These are phyloP conservation scores for Trichoderma endophyticum DNA, from an alignment of 2,329 filamentous ascomycete genomes.

Conservation along the genomic window DNA sequence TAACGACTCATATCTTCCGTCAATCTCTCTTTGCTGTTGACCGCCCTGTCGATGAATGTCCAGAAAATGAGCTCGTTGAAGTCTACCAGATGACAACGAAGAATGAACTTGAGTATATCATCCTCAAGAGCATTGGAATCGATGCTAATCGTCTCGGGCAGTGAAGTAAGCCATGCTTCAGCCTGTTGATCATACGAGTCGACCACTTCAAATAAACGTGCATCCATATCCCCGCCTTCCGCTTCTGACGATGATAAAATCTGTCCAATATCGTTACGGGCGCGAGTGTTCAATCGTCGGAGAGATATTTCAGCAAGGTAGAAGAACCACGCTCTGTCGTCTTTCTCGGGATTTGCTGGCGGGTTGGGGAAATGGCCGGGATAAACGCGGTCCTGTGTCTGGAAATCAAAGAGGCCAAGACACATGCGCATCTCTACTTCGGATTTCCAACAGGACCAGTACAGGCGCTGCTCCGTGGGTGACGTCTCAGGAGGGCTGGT, in stretches of 20 bases:
- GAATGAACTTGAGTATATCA: not conserved
- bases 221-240: not conserved
- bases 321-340: not conserved
- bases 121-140: not conserved
- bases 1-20: not conserved
- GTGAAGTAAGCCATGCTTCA: not conserved
- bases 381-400: not conserved
- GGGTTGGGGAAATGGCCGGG: not conserved
- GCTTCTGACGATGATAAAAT: not conserved
- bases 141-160: not conserved
- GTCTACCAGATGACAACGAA: not conserved
- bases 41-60: not conserved
- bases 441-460: not conserved
- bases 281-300: not conserved
- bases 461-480: not conserved
- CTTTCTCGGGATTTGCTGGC: not conserved
- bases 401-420: not conserved
- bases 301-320: not conserved
- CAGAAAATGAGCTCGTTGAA: not conserved
- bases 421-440: not conserved
- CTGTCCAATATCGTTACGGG: not conserved
- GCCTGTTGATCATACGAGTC: not conserved
- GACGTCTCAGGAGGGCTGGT: not conserved
- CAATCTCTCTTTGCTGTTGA: not conserved
- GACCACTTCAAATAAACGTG: not conserved